Base-by-base conservation (phyloP, 2,329 filamentous ascomycete species). In the Rasamsonia emersonii region DNA sequence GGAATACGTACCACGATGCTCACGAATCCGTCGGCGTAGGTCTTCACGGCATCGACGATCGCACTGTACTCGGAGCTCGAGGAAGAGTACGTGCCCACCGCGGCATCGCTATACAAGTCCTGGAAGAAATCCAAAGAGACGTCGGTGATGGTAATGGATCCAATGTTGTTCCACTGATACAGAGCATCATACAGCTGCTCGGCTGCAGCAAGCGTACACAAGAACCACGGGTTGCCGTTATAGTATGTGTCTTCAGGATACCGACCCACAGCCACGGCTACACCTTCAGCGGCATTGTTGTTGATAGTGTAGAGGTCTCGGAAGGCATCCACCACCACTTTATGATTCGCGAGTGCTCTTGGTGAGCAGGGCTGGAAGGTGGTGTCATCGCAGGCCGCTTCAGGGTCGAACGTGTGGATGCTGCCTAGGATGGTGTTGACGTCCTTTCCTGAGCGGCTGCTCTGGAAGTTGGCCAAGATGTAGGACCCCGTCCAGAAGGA, bases 281-380 rank as follows among this genome's bases (percentile, higher is more conserved):
- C 56, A 11, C 78, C 77, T 19, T 69, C 57, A 1, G 71, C 45
- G 30, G 79, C 74, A 8, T 76, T 79, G 4, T 61, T 64, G 62
- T 91, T 91, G 59, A 89, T 69, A 8, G 56, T 49, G 50, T 86
- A 89, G 35, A 80, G 67, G 1, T 67, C 59, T 21, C 84, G 77
- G 68, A 91, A 88, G 0, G 80, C 76, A 56, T 89, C 82, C 0
- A 79, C 77, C 7, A 83, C 72, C 3, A 68, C 70, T 59, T 88
- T 88, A 58, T 84, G 80, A 51, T 83, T 89, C 13, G 80, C 70
- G 18, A 89, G 67, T 2, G 78, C 74, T 26, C 54, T 52, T 39
- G 74, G 67, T 33, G 76, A 81, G 62, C 81, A 88, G 4, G 83
- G 83, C 57, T 86, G 82, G 63, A 86, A 86, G 6, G 81, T 84